Evolutionary conservation across 2,329 filamentous ascomycete species (phyloP).

Genomic region (Monilinia polystroma): DNA sequence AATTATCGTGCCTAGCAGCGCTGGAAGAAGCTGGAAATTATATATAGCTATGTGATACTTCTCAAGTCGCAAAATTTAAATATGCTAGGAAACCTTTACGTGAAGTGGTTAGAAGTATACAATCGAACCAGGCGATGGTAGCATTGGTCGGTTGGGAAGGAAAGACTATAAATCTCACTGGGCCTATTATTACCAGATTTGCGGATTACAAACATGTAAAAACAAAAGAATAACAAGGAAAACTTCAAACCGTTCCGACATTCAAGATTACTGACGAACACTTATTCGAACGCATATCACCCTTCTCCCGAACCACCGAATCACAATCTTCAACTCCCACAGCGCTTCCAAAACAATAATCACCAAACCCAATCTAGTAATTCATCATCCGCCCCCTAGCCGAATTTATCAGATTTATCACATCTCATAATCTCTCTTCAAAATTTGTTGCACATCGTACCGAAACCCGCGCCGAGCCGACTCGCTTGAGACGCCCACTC

Average conservation of each 20-base stretch:
- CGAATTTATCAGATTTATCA: neutral
- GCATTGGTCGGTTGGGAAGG: neutral
- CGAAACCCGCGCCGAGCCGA: slow-evolving; percentile 14
- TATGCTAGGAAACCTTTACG: no score
- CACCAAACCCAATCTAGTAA: neutral
- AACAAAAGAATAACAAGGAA: neutral
- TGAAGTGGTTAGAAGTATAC: no score
- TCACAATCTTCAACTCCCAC: neutral
- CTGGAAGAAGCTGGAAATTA: neutral
- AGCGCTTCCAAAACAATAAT: neutral
- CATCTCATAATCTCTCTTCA: neutral
- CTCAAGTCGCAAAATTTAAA: no score
- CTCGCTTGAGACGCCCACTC: neutral
- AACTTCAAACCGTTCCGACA: neutral
- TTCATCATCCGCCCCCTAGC: neutral
- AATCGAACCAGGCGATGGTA: neutral
- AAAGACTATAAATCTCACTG: neutral
- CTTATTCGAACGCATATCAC: neutral
- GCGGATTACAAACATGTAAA: neutral
- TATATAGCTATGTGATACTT: no score
- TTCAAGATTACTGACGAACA: neutral
- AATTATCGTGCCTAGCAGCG: no score
- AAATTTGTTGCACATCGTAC: slow-evolving; percentile 15
- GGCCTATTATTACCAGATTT: neutral
- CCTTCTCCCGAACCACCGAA: neutral